phyloP scores from a whole-genome alignment of 2,329 filamentous ascomycete species.

The Fusarium drepaniforme region DNA sequence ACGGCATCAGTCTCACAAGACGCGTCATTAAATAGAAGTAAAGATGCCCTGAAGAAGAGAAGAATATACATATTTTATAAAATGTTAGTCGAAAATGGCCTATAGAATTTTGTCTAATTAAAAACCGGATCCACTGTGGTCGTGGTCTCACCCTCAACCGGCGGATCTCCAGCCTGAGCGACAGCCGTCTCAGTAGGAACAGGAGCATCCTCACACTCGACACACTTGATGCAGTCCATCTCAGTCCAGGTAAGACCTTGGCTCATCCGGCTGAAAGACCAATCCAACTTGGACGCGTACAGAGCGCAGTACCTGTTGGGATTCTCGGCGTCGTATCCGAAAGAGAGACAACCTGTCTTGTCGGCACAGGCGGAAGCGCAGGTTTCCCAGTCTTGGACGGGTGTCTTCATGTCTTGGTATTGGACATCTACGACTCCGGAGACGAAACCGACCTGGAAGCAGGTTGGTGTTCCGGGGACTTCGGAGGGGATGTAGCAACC shows the following conservation, averaged over 20 bases:
- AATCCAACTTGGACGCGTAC: not conserved
- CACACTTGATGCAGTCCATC: not conserved
- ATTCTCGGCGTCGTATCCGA: not conserved
- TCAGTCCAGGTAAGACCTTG: not conserved
- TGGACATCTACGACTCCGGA: not conserved
- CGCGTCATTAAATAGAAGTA: too few relatives aligned
- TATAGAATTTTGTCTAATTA: not conserved
- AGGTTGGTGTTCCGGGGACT: not conserved
- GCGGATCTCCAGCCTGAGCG: not conserved
- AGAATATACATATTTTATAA: not conserved
- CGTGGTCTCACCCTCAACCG: not conserved
- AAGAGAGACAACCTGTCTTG: not conserved
- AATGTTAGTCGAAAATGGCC: not conserved
- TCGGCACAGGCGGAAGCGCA: not conserved
- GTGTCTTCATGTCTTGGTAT: not conserved
- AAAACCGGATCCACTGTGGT: not conserved
- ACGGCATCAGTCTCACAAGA: too few relatives aligned
- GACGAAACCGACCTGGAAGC: not conserved
- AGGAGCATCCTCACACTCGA: not conserved
- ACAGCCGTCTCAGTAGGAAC: not conserved
- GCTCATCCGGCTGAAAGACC: not conserved
- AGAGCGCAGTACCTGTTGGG: not conserved
- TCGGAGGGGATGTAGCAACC: not conserved
- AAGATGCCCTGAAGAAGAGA: not conserved
- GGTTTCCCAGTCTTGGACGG: not conserved